Base-by-base conservation (phyloP, 345 rosid genomes). In the Mercurialis annua region DNA sequence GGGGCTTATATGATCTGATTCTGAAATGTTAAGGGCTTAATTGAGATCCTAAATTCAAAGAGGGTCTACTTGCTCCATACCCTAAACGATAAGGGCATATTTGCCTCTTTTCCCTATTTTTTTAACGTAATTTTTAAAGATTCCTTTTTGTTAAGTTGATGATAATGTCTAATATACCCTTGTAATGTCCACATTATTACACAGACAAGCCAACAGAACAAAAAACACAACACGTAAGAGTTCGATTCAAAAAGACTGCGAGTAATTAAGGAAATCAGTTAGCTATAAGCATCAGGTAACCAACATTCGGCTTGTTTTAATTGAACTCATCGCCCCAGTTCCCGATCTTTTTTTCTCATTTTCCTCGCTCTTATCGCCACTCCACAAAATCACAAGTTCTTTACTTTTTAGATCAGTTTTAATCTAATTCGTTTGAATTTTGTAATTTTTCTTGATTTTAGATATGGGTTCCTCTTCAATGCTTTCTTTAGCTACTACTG, bases 401-500 rank as follows among this genome's bases (percentile, higher is more conserved):
- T 23, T 6, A 40, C 26, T 57, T 17, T 12, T 56, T 14, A 3
- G 8, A 11, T 29, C 9, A 15, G 29, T 12, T 10, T 0, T 43
- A 42, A 66, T 15, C 50, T 66, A 40, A 42, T 26, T 10, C 2
- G 40, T 36, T 10, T 11, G 29, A 48, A n/a, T 27, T 47, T 57
- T 60, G 0, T 67, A 9, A 12, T 1, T 38, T 52, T 31, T 65
- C 44, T 40, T 40, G 69, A 66, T 68, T 63, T n/a, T 78, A 58
- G 74, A 84, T 18, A 70, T 84, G 98, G 94, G 96, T 76, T 86
- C 92, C 74, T 86, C 92, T 0, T 64, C 87, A 52, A 77, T 85
- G 83, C 65, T 85, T 38, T 82, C 92, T 77, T 74, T 85, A 16
- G 86, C 86, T 73, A 80, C 79, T 29, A 80, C 76, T 23, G 71